Evolutionary conservation across 2,329 filamentous ascomycete species (phyloP).

Genomic region (Rutstroemia sp.): DNA sequence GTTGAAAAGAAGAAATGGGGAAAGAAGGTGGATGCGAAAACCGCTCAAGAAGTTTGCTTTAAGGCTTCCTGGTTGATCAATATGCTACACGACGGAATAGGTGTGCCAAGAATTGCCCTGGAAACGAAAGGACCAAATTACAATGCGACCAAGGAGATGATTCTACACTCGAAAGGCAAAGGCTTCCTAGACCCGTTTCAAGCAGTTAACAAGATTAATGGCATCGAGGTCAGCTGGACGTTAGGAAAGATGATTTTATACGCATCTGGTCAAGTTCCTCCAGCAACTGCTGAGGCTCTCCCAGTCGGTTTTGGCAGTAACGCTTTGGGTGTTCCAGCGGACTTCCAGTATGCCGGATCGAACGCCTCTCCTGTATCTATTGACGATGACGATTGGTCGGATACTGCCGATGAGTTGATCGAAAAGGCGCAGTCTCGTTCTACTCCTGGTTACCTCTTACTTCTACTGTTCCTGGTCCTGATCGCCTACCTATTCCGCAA

Average conservation of each 20-base stretch:
- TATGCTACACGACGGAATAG: constrained; percentile 91
- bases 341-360: constrained; percentile 80
- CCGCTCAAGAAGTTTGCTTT: constrained; percentile 86
- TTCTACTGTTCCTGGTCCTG: constrained; percentile 64
- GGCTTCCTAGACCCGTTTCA: constrained; percentile 82
- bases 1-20: constrained; percentile 63
- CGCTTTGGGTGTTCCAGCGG: constrained; percentile 49
- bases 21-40: constrained; percentile 64
- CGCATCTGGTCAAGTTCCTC: constrained; percentile 78
- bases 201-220: constrained; percentile 85
- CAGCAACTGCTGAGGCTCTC: constrained; percentile 49
- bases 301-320: constrained; percentile 95
- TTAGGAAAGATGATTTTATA: constrained; percentile 95
- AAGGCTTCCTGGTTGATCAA: constrained; percentile 98
- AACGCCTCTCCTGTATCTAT: constrained; percentile 28
- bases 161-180: constrained; percentile 62
- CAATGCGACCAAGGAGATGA: constrained; percentile 66
- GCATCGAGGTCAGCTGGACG: constrained; percentile 93
- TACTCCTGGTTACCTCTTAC: constrained; percentile 67
- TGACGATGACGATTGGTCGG: constrained; percentile 48
- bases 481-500: constrained; percentile 70
- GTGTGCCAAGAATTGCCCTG: constrained; percentile 76
- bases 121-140: constrained; percentile 51
- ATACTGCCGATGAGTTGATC: constrained; percentile 51
- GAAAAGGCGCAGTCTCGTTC: constrained; percentile 58